phyloP scores from a whole-genome alignment of 1,284 basidiomycete species.

The Fistulinella cinereoalba region DNA sequence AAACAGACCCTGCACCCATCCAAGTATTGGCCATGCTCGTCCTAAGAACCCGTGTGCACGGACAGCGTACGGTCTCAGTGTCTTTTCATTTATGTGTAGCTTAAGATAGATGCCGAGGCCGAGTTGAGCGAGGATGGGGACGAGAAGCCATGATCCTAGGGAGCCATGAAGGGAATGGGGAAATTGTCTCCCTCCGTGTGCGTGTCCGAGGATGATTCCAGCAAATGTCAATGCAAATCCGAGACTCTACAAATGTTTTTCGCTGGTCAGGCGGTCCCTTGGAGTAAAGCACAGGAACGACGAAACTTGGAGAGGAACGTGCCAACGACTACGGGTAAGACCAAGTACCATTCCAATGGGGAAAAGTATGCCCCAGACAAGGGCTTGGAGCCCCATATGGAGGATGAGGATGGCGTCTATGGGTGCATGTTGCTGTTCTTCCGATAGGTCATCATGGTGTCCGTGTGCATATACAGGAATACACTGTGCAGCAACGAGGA shows the following conservation, averaged over 20 bases:
- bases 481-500: slow-evolving; percentile 9
- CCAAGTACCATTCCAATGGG: slow-evolving; percentile 88
- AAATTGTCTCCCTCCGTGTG: slow-evolving; percentile 77
- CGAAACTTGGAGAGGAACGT: slow-evolving; percentile 79
- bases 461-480: slow-evolving; percentile 46
- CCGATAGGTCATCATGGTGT: slow-evolving; percentile 56
- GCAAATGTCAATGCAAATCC: slow-evolving; percentile 69
- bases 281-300: neutral
- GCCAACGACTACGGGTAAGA: slow-evolving; percentile 75
- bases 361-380: slow-evolving; percentile 81
- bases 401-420: slow-evolving; percentile 77
- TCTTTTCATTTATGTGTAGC: slow-evolving; percentile 83
- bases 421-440: slow-evolving; percentile 65
- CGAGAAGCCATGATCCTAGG: slow-evolving; percentile 67
- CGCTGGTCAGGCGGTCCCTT: slow-evolving; percentile 1
- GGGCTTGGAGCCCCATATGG: slow-evolving; percentile 73
- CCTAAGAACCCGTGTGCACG: slow-evolving; percentile 79
- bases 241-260: slow-evolving; percentile 45
- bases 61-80: slow-evolving; percentile 73
- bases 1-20: slow-evolving; percentile 85
- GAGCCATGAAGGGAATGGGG: slow-evolving; percentile 66
- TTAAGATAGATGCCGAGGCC: slow-evolving; percentile 87
- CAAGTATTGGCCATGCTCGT: slow-evolving; percentile 82
- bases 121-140: slow-evolving; percentile 68
- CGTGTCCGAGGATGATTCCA: slow-evolving; percentile 76